Evolutionary conservation across 306 rosid genomes (phyloP).

Genomic region (Gillenia trifoliata): DNA sequence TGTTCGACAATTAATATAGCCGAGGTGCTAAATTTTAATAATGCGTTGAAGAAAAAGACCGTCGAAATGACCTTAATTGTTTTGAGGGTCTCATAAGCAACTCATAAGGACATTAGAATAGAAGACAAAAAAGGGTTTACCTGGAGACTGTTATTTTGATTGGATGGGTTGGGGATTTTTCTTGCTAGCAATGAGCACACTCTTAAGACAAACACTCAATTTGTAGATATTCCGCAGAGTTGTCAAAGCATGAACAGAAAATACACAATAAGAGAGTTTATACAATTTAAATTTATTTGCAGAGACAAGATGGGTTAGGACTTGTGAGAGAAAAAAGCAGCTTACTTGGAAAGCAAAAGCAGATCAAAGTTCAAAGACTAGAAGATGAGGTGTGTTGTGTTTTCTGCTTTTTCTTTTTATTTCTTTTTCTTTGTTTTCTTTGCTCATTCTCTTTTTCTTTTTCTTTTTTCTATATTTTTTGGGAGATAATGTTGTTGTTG

Average conservation of each 20-base stretch:
- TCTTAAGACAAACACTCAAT: constrained; percentile 9
- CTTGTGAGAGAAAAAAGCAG: constrained; percentile 16
- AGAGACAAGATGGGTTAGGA: constrained; percentile 36
- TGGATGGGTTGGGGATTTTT: constrained; percentile 1
- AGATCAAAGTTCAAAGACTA: constrained; percentile 27
- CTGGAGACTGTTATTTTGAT: constrained; percentile 15
- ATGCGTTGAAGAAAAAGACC: neutral
- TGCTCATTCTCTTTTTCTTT: constrained; percentile 31
- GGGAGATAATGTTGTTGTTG: constrained; percentile 58
- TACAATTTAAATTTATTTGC: constrained; percentile 20
- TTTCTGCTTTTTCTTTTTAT: constrained; percentile 26
- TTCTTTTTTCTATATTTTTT: constrained; percentile 29
- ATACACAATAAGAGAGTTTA: constrained; percentile 15
- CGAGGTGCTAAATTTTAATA: neutral
- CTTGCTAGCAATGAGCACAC: neutral
- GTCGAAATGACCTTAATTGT: neutral
- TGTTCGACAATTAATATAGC: neutral
- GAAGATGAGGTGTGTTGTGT: constrained; percentile 27
- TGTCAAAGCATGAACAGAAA: constrained; percentile 16
- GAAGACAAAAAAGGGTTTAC: neutral
- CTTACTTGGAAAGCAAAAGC: constrained; percentile 30
- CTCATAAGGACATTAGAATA: too few relatives aligned
- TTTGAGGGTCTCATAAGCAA: too few relatives aligned
- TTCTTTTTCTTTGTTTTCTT: constrained; percentile 31
- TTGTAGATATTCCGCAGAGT: constrained; percentile 17